Evolutionary conservation across 371 early-diverging fungal species (phyloP), one percentile per base, ranked within the genome.

Genomic region (Saksenaea vasiformis): DNA sequence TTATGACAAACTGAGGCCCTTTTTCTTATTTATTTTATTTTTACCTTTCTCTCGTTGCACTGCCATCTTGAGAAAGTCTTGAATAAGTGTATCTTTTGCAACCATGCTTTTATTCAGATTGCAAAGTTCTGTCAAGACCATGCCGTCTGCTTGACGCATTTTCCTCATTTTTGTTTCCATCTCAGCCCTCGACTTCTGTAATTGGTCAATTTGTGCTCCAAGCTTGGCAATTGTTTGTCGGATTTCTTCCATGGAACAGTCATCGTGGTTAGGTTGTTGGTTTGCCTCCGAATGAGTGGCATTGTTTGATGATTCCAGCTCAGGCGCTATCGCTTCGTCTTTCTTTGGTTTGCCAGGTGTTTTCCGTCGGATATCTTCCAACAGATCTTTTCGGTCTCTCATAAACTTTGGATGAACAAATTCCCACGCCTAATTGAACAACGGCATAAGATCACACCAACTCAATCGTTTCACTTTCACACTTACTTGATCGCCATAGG

Each of bases 361-460:
- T 57, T 87, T 87, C 54, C 89, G 68, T 28, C 74, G 85, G 56
- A 89, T 89, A 19, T 84, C 77, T 39, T 47, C 89, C 26, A 93
- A 73, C 44, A 87, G 64, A 58, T 90, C 90, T 54, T 78, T 74
- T 37, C 83, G 84, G 67, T 86, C 85, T 39, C 81, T 73, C 58
- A 85, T 84, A 61, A 93, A 93, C 57, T 85, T 82, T 56, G 90
- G 90, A 70, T 93, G 93, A 27, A 82, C 83, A 71, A 91, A 93
- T 69, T 91, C 93, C 90, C 91, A 91, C 5, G 90, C 83, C 89
- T 88, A n/a, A 66, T 31, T 38, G 28, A 47, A 31, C 26, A 3
- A 26, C 13, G 3, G 14, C 13, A 31, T 35, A 37, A 28, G 31
- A 60, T 37, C 4, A 11, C n/a, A 17, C 8, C 7, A 34, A 31